A percentile compares a stretch with the other conserved stretches of the same genome.
phyloP scores from a whole-genome alignment of 352 stramenopile genomes.

The Globisporangium middletonii region DNA sequence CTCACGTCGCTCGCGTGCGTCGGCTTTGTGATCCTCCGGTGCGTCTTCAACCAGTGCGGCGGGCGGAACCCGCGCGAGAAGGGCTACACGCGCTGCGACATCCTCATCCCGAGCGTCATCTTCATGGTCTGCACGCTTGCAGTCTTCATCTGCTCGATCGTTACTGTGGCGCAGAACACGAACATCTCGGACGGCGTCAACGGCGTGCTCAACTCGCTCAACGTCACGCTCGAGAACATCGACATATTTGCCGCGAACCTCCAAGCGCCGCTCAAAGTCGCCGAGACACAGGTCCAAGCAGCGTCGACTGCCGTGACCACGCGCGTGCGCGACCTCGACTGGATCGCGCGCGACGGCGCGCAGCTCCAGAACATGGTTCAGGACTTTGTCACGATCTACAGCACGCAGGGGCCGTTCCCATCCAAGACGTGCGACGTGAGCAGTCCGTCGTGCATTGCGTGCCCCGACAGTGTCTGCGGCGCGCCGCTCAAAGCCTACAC shows the following conservation, averaged over 20 bases:
- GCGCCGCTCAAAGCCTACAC: slow-evolving; percentile 36
- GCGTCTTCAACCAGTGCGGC: slow-evolving; percentile 76
- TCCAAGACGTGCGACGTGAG: slow-evolving; percentile 34
- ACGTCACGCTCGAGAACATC: slow-evolving; percentile 66
- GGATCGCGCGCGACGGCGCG: slow-evolving; percentile 41
- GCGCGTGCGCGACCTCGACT: slow-evolving; percentile 37
- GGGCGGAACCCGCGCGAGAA: slow-evolving; percentile 68
- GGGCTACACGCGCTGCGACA: slow-evolving; percentile 75
- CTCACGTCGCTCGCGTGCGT: slow-evolving; percentile 50
- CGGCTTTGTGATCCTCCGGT: slow-evolving; percentile 61
- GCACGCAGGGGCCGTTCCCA: slow-evolving; percentile 47
- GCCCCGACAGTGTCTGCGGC: slow-evolving; percentile 47
- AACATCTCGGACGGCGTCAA: slow-evolving; percentile 70
- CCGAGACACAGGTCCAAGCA: slow-evolving; percentile 31
- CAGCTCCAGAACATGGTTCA: slow-evolving; percentile 52
- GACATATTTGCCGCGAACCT: slow-evolving; percentile 71
- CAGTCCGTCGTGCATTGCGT: slow-evolving; percentile 46
- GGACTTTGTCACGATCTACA: slow-evolving; percentile 52
- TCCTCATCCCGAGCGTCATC: slow-evolving; percentile 52
- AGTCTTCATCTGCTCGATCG: slow-evolving; percentile 76
- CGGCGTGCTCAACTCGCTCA: slow-evolving; percentile 58
- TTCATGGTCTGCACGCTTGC: slow-evolving; percentile 64
- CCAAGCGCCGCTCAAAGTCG: slow-evolving; percentile 36
- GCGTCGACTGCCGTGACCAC: slow-evolving; percentile 34
- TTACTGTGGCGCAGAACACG: slow-evolving; percentile 70